Base-by-base conservation (phyloP, 306 rosid genomes). In the Neltuma alba region DNA sequence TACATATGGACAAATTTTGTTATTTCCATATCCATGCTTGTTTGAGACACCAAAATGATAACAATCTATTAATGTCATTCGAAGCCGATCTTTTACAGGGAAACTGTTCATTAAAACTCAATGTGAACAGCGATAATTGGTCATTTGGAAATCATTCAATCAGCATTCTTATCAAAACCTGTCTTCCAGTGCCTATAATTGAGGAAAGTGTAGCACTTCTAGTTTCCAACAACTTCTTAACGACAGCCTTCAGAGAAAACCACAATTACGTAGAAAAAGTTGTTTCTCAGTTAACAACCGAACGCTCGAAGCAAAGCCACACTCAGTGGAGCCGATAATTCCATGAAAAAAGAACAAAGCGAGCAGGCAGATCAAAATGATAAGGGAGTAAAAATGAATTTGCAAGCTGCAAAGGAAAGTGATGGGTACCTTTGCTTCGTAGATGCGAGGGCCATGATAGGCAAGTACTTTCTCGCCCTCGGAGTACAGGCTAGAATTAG, bases 381-480 rank as follows among this genome's bases (percentile, higher is more conserved):
- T 2, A 10, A 30, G 61, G 50, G 80, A 60, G 38, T 55, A 50
- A 40, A 62, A 71, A 36, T 5, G 12, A 57, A 60, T 31, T 37
- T 3, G 33, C 12, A 63, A 38, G 37, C 23, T 55, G 71, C 18
- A 42, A 27, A 58, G 80, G 77, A 72, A 34, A 58, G 23, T 37
- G 78, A 23, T 1, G 34, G 27, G 71, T 48, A 72, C 96, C 92
- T 91, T 91, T 75, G 92, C 96, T 86, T 89, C 90, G 81, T 91
- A 91, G 93, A 91, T 85, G 83, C 92, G 90, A 81, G 92, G 93
- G 54, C 96, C 93, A 61, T 89, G 96, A 74, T 83, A 89, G 38
- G 93, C 93, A 14, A 89, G 91, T 64, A 91, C 91, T 81, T 87
- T 89, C 87, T 87, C 93, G 60, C 96, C 92, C 71, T 89, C 96